Conservation (phyloP, 305 asterid genomes). For the Lippia alba region DNA sequence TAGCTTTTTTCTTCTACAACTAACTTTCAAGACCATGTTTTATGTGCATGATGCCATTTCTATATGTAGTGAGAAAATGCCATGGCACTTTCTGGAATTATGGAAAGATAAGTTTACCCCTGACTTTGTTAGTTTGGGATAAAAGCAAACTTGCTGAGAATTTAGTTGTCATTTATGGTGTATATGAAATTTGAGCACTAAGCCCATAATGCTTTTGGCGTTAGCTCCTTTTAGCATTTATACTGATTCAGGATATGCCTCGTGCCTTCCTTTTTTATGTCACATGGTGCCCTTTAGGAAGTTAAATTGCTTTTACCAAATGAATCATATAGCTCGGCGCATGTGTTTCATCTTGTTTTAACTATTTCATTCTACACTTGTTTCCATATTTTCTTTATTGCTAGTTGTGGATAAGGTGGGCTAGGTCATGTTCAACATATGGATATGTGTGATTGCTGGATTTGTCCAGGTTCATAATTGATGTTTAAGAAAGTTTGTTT, state of each 20-base stretch:
- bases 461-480: constrained; percentile 8
- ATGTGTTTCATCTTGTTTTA: not conserved
- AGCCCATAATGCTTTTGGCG: constrained; percentile 1
- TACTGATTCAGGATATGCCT: constrained; percentile 3
- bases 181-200: not conserved
- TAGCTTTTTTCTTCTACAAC: constrained; percentile 3
- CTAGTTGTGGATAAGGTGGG: not conserved
- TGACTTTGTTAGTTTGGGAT: not conserved
- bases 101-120: constrained; percentile 14
- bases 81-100: not conserved
- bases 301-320: no score
- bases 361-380: not conserved
- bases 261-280: not conserved
- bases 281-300: not conserved
- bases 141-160: constrained; percentile 5
- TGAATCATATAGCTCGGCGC: not conserved
- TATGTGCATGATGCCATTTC: constrained; percentile 11
- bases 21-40: constrained; percentile 5
- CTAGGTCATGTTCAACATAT: not conserved
- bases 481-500: not conserved
- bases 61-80: not conserved
- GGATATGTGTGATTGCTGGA: not conserved
- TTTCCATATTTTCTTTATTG: not conserved
- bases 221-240: not conserved
- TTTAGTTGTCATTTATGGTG: constrained; percentile 4